These are phyloP conservation scores for Paecilomyces variotii DNA, from an alignment of 2,329 filamentous ascomycete species.

Conservation along the genomic window DNA sequence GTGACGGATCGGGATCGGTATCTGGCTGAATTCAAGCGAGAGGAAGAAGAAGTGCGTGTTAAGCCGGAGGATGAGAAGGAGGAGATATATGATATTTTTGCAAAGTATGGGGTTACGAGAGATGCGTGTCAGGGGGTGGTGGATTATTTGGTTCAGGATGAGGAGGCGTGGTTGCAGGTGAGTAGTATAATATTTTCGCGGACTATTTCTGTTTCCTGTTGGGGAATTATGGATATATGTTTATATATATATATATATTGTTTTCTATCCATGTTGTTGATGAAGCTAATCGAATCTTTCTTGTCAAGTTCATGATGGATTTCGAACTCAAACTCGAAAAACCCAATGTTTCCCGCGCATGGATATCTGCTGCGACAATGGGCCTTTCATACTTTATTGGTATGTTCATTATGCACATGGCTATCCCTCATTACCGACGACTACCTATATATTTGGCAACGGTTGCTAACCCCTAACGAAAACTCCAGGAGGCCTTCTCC, in stretches of 20 bases:
- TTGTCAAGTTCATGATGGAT: conserved; percentile 49
- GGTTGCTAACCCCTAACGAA: neutral
- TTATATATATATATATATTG: too few relatives aligned
- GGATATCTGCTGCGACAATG: conserved; percentile 36
- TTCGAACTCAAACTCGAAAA: conserved; percentile 47
- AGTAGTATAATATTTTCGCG: too few relatives aligned
- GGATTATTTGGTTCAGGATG: conserved; percentile 42
- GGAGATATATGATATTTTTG: conserved; percentile 39
- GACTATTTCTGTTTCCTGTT: too few relatives aligned
- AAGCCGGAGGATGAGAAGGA: conserved; percentile 40
- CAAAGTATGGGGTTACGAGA: conserved; percentile 42
- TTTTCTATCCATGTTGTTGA: neutral
- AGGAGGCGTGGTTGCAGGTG: conserved; percentile 42
- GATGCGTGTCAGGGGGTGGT: conserved; percentile 40
- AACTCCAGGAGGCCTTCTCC: conserved; percentile 24
- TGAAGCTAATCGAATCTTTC: neutral
- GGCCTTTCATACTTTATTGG: conserved; percentile 25
- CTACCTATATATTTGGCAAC: too few relatives aligned
- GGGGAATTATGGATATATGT: too few relatives aligned
- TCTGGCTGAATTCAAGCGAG: conserved; percentile 41
- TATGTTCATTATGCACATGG: neutral
- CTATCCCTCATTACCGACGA: too few relatives aligned
- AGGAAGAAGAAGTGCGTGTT: conserved; percentile 37
- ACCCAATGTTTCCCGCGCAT: conserved; percentile 36
- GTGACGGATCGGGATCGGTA: conserved; percentile 15